phyloP scores from a whole-genome alignment of 176 grass and related monocot species.

The Leersia perrieri region DNA sequence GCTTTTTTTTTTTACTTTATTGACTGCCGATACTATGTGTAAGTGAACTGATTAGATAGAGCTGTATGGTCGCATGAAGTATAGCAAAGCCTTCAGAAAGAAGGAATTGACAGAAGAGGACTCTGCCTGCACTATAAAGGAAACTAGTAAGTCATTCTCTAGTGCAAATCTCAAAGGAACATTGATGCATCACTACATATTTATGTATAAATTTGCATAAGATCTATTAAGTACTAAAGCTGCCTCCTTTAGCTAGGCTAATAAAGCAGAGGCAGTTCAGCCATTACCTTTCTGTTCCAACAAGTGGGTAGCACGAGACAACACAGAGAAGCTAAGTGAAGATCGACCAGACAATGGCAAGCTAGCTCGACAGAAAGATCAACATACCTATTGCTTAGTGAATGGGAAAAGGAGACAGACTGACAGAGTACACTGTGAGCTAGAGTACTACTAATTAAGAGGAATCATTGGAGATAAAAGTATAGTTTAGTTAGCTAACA shows the following conservation, averaged over 20 bases:
- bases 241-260: neutral
- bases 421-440: neutral
- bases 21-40: too few species aligned
- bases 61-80: neutral
- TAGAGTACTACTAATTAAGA: neutral
- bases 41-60: too few species aligned
- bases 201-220: neutral
- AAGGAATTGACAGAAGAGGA: neutral
- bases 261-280: slow-evolving; percentile 1
- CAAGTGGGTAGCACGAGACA: slow-evolving; percentile 31
- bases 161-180: neutral
- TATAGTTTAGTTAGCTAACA: neutral
- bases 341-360: neutral
- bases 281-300: neutral
- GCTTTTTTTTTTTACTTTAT: neutral
- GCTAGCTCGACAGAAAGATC: neutral
- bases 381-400: neutral
- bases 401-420: neutral
- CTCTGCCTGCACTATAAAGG: neutral
- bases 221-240: slow-evolving; percentile 14
- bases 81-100: slow-evolving; percentile 11
- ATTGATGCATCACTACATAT: neutral
- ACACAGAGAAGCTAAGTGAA: neutral
- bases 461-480: neutral
- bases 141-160: slow-evolving; percentile 7